Conservation (phyloP, 1,284 basidiomycete genomes). For the Athelia sp. region DNA sequence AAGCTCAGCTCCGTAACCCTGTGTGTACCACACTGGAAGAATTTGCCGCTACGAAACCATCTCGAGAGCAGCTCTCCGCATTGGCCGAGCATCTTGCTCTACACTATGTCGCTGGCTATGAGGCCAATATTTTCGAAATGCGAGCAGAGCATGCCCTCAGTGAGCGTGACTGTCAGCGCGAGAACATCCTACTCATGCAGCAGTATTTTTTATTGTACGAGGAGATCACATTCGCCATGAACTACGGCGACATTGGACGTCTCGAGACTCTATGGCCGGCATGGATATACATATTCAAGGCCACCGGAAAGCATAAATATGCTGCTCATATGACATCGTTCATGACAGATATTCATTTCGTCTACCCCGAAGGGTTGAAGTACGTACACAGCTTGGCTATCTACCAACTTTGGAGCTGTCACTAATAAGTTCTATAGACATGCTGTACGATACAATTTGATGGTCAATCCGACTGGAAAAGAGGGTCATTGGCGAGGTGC, state of each 20-base stretch:
- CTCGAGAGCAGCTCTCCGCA: constrained; percentile 3
- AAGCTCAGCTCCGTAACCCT: too few species aligned
- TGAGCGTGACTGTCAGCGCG: constrained; percentile 22
- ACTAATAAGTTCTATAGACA: neutral
- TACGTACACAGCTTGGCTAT: too few species aligned
- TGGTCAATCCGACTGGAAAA: too few species aligned
- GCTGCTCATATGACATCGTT: constrained; percentile 18
- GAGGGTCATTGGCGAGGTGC: too few species aligned
- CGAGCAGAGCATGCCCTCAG: neutral
- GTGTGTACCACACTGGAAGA: too few species aligned
- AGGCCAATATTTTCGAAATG: constrained; percentile 8
- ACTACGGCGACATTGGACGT: constrained; percentile 29
- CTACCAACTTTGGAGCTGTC: neutral
- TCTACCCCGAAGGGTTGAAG: constrained; percentile 22
- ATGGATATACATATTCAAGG: constrained; percentile 27
- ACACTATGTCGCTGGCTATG: constrained; percentile 12
- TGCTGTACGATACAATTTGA: too few species aligned
- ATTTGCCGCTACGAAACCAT: too few species aligned
- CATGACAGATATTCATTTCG: constrained; percentile 20
- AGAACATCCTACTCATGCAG: constrained; percentile 23
- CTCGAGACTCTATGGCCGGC: constrained; percentile 21
- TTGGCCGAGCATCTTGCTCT: constrained; percentile 15
- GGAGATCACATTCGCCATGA: constrained; percentile 25
- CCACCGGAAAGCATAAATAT: constrained; percentile 31
- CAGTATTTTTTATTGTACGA: constrained; percentile 28